These are phyloP conservation scores for Platanthera zijinensis DNA, from an alignment of 106 monocot genomes.

Conservation along the genomic window DNA sequence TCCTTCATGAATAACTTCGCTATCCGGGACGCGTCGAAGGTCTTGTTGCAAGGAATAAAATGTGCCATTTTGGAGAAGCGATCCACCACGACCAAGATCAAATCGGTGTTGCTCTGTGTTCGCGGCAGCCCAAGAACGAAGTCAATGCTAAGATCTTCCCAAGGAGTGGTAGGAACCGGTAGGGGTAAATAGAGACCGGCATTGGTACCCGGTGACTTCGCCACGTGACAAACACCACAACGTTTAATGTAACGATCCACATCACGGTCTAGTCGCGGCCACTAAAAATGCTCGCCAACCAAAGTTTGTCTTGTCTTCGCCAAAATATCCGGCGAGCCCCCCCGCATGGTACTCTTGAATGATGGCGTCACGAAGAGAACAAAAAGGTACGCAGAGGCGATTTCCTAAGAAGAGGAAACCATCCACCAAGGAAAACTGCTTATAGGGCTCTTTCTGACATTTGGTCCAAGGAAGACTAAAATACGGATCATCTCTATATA, in stretches of 20 bases:
- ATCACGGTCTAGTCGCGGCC: not conserved
- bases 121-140: not conserved
- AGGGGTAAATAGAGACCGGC: conserved; percentile 7
- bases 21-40: not conserved
- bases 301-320: not conserved
- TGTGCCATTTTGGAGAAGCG: conserved; percentile 18
- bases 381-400: no score
- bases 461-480: no score
- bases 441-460: no score
- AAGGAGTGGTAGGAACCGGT: not conserved
- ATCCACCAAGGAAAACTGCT: not conserved
- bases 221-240: not conserved
- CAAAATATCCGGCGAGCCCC: not conserved
- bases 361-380: no score
- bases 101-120: conserved; percentile 1
- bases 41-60: conserved; percentile 5
- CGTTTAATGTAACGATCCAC: not conserved
- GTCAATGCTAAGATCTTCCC: not conserved
- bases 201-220: not conserved
- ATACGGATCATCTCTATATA: not conserved
- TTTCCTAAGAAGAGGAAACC: not conserved
- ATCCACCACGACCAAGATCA: conserved; percentile 9
- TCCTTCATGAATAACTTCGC: conserved; percentile 4
- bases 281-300: not conserved
- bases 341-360: no score